Evolutionary conservation across 1,139 yeast genomes (phyloP).

Genomic region (Taphrina wiesneri): DNA sequence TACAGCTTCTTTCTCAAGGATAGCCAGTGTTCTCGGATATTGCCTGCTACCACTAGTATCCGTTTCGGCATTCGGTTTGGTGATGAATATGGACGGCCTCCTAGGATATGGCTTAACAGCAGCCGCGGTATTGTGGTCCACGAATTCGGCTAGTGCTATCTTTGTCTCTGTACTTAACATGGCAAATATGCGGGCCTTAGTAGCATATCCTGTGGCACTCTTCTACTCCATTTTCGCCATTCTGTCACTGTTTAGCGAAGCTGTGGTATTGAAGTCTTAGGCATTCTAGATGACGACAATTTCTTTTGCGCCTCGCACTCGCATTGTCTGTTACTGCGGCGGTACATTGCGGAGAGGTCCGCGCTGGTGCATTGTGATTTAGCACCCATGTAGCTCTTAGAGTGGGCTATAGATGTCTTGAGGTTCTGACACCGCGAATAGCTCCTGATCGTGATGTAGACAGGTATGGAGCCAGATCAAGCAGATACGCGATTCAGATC

Average conservation of each 20-base stretch:
- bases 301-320: too few species aligned
- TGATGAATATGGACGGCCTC: slow-evolving; percentile 58
- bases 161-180: slow-evolving; percentile 82
- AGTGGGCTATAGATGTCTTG: too few species aligned
- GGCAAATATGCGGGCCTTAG: slow-evolving; percentile 80
- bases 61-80: slow-evolving; percentile 72
- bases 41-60: slow-evolving; percentile 87
- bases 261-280: slow-evolving; percentile 12
- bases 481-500: too few species aligned
- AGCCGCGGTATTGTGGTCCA: slow-evolving; percentile 85
- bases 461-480: too few species aligned
- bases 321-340: too few species aligned
- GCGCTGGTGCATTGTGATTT: too few species aligned
- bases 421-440: too few species aligned
- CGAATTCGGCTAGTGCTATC: slow-evolving; percentile 90
- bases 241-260: slow-evolving; percentile 72
- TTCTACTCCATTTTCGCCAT: slow-evolving; percentile 93
- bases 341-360: too few species aligned
- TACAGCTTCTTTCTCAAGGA: slow-evolving; percentile 64
- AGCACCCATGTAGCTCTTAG: too few species aligned
- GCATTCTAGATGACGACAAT: too few species aligned
- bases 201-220: slow-evolving; percentile 90
- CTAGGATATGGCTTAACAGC: slow-evolving; percentile 72
- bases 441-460: too few species aligned
- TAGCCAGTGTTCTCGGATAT: slow-evolving; percentile 92